These are phyloP conservation scores for Fusarium sp. DNA, from an alignment of 2,329 filamentous ascomycete species.

Conservation along the genomic window DNA sequence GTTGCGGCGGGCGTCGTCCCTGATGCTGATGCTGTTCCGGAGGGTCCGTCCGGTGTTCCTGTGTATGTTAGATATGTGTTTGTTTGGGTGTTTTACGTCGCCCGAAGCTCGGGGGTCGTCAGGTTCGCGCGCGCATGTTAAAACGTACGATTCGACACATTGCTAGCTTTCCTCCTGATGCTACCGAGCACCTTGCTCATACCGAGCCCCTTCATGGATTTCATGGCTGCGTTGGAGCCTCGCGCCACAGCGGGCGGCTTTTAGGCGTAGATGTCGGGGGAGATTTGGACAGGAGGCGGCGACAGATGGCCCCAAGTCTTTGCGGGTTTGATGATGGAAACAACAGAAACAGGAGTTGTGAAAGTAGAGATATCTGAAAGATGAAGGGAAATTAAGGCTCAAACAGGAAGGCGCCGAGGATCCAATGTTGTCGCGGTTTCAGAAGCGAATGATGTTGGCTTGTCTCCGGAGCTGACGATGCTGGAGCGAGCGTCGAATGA, in stretches of 20 bases:
- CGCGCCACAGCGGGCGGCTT: conserved; percentile 44
- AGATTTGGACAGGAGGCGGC: conserved; percentile 27
- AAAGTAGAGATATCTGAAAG: conserved; percentile 16
- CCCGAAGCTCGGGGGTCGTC: not conserved
- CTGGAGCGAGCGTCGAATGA: conserved; percentile 41
- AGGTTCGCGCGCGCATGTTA: conserved; percentile 12
- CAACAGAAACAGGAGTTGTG: conserved; percentile 2
- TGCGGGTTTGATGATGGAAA: conserved; percentile 3
- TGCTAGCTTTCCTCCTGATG: conserved; percentile 64
- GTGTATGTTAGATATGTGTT: conserved; percentile 13
- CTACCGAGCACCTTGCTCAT: conserved; percentile 70
- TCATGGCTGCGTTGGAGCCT: conserved; percentile 53
- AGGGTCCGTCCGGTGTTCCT: conserved; percentile 39
- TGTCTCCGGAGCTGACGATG: conserved; percentile 32
- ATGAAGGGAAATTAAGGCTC: conserved; percentile 32
- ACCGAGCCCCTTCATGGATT: conserved; percentile 67
- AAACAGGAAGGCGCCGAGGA: conserved; percentile 34
- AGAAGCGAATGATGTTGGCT: conserved; percentile 33
- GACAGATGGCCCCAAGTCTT: conserved; percentile 1
- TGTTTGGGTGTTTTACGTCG: conserved; percentile 12
- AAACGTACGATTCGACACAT: conserved; percentile 45
- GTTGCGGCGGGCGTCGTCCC: conserved; percentile 64
- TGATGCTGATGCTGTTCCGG: conserved; percentile 50
- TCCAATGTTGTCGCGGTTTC: conserved; percentile 38
- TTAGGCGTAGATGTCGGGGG: conserved; percentile 10